Base-by-base conservation (phyloP, 768 basidiomycete genomes). In the Russula olivacea region DNA sequence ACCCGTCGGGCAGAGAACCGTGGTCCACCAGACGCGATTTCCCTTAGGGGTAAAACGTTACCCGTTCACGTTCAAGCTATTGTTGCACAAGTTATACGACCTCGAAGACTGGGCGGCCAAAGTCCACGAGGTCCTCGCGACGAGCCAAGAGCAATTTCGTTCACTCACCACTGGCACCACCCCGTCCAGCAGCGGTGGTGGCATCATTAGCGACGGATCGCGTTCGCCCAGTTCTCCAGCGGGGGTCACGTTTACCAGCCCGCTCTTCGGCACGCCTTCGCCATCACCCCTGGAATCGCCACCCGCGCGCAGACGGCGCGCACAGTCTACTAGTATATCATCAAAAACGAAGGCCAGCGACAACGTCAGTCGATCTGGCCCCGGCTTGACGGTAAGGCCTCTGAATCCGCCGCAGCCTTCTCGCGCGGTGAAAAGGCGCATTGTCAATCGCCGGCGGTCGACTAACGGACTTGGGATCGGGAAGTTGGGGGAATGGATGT, bases 61-160 rank as follows among this genome's bases (percentile, higher is more conserved):
- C 56, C 65, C 61, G n/a, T 68, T 68, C 59, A 67, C 67, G 25
- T 68, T 67, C 59, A 68, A 68, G 55, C 25, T 68, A 34, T 14
- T 66, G 40, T 17, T 68, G 32, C 67, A 68, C 61, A 68, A 67
- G 49, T 52, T 68, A 36, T 68, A 68, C 65, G 61, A 64, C 49
- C 61, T 68, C 52, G 66, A 67, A 8, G 65, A 61, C 34, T 68
- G 67, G 67, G 65, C 58, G 36, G 61, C 54, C 51, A 68, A 68
- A 43, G 59, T 68, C 34, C 65, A 63, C 34, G 59, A 58, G 19
- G 61, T 68, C 49, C 66, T 68, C 52, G 58, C 61, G 3, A 53
- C 61, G 15, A 68, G 67, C 52, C 65, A 68, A 52, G 67, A 60
- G 41, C 61, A 55, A 34, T 68, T 53, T 43, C 65, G 66, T 34